phyloP scores from a whole-genome alignment of 805 yeast genomes.

The Saccharomycopsis fibuligera region DNA sequence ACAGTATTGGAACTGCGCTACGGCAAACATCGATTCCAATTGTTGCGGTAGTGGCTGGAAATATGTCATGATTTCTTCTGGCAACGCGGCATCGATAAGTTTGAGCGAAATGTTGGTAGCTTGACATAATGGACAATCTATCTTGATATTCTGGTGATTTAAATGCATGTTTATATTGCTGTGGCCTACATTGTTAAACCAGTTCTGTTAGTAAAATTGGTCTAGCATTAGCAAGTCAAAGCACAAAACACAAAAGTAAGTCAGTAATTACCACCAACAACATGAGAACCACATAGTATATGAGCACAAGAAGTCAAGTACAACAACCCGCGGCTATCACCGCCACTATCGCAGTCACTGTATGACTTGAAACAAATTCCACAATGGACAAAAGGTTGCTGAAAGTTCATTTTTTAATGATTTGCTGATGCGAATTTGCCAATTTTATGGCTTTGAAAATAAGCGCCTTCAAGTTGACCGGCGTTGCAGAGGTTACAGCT shows the following conservation, averaged over 20 bases:
- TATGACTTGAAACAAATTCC: slow-evolving; percentile 8
- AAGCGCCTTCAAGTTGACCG: no score
- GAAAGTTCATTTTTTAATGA: slow-evolving; percentile 1
- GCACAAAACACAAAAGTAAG: no score
- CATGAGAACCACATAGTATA: slow-evolving; percentile 1
- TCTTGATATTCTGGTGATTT: no score
- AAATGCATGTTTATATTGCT: no score
- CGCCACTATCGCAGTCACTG: background rate
- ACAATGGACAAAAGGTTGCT: slow-evolving; percentile 9
- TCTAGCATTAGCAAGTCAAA: no score
- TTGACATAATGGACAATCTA: slow-evolving; percentile 1
- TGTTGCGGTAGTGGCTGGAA: slow-evolving; percentile 4
- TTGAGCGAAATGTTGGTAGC: background rate
- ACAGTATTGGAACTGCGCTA: slow-evolving; percentile 3
- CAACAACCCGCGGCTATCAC: background rate
- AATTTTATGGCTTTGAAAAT: no score
- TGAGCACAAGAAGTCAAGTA: slow-evolving; percentile 11
- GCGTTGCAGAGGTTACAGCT: no score
- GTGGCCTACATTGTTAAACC: no score
- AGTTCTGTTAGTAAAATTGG: no score
- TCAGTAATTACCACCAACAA: no score
- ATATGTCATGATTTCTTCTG: slow-evolving; percentile 2
- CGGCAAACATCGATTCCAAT: slow-evolving; percentile 6
- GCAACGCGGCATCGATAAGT: background rate
- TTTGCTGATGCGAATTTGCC: background rate